Base-by-base conservation (phyloP, 163 green algal genomes). In the Chlorella variabilis region DNA sequence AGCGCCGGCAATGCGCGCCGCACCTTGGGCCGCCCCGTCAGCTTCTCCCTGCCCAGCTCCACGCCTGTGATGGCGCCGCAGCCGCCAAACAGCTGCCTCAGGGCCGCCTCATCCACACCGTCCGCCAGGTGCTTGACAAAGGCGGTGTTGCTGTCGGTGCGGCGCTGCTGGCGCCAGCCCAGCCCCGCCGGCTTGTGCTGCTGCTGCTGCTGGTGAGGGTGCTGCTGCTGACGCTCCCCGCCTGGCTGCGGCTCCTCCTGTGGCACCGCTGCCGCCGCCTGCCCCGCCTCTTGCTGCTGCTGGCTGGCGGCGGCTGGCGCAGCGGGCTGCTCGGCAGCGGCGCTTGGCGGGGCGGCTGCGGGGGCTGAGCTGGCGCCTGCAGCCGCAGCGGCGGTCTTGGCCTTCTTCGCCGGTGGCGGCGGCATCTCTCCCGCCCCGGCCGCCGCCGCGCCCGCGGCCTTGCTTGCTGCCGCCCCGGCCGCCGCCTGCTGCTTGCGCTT, bases 71-170 rank as follows among this genome's bases (percentile, higher is more conserved):
- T 62, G 2, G 34, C 48, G 39, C 87, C 86, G 58, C 81, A 90
- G 7, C 56, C 33, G 23, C 78, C 75, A 81, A 95, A 94, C 73
- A 95, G 77, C 61, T 61, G 39, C 36, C 77, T 66, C 48, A 97
- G 75, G 29, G 92, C 84, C 8, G 61, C 82, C 58, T 95, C 88
- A 42, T 77, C 80, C 7, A 92, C 76, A 8, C 75, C 76, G 6
- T 78, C 65, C 1, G 69, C 34, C 56, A 90, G 54, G 41, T 83
- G 62, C 71, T 85, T 89, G 3, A 90, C 68, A 59, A 89, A 90
- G 0, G 75, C 85, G 29, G 78, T 89, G 77, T 56, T 74, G 56
- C 36, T 17, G 4, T 49, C 74, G 36, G 75, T 71, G 80, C 38
- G 71, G 29, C 59, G 80, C 71, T 78, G 77, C 71, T 78, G 77